Conservation (phyloP, 169 alveolate species). For the Plasmodium billcollinsi region DNA sequence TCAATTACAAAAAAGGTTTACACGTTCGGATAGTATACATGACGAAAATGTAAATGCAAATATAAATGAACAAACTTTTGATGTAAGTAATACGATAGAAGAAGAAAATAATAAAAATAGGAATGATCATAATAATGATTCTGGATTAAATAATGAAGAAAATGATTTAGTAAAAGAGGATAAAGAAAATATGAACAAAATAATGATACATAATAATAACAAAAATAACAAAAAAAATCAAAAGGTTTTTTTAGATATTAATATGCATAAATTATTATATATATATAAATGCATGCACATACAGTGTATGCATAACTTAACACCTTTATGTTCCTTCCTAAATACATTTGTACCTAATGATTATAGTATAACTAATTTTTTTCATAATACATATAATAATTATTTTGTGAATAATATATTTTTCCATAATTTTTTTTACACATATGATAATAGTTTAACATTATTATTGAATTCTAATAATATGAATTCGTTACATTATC, state of each 20-base stretch:
- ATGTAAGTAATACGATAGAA: background rate
- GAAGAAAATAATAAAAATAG: background rate
- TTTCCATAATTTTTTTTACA: conserved; percentile 57
- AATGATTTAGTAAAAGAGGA: background rate
- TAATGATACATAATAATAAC: background rate
- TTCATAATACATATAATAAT: conserved; percentile 28
- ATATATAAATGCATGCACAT: conserved; percentile 74
- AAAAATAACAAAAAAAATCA: conserved; percentile 7
- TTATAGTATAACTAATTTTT: conserved; percentile 50
- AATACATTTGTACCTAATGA: conserved; percentile 48
- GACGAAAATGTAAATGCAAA: too few species aligned
- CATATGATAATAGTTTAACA: conserved; percentile 38
- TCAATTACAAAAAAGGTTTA: background rate
- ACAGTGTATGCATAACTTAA: conserved; percentile 71
- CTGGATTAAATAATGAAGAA: background rate
- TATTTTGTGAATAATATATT: conserved; percentile 56
- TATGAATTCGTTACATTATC: conserved; percentile 24
- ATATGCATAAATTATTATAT: conserved; percentile 57
- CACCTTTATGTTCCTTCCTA: conserved; percentile 37
- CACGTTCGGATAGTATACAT: too few species aligned
- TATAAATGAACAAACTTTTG: too few species aligned
- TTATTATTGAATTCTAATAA: conserved; percentile 33
- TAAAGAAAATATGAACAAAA: background rate
- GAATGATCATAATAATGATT: background rate
- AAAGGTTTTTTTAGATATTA: conserved; percentile 29